Base-by-base conservation (phyloP, 2,329 filamentous ascomycete genomes). In the Huntiella bhutanensis region DNA sequence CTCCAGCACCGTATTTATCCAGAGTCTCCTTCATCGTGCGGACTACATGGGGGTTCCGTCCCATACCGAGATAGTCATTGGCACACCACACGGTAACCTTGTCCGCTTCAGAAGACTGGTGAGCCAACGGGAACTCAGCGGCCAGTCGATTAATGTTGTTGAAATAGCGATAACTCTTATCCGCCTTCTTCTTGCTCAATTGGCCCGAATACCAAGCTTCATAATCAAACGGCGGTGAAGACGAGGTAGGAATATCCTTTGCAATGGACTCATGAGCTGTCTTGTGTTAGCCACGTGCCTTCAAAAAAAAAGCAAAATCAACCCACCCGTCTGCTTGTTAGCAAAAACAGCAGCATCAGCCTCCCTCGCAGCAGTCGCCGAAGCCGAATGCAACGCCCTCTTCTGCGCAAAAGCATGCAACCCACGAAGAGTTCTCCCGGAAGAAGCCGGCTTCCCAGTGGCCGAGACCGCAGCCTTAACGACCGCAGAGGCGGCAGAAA, bases 111-210 rank as follows among this genome's bases (percentile, higher is more conserved):
- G 71, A 77, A 12, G 82, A 73, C 71, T 92, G 93, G 63, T 98
- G 91, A 40, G 91, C 91, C 53, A 82, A 83, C 28, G 91, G 91
- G 52, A 98, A 98, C 53, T 96, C 85, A 66, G 91, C 84, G 54
- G 91, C 91, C 51, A 98, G 72, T 33, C 91, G 86, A 60, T 98
- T 98, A 76, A 98, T 98, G 70, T 98, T 98, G 73, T 98, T 98
- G 71, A 98, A 98, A 69, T 96, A 96, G 59, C 91, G 84, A 69
- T 98, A 98, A 45, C 87, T 95, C 69, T 95, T 96, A 72, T 98
- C 91, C 71, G 93, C 87, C 73, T 94, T 91, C 69, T 98, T 98
- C 75, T 95, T 96, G 56, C 95, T 85, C 54, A 98, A 66, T 62
- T 98, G 88, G 51, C 68, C 68, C 53, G 79, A 67, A 66, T 96